Evolutionary conservation across 345 rosid species (phyloP).

Genomic region (Brassica carinata): DNA sequence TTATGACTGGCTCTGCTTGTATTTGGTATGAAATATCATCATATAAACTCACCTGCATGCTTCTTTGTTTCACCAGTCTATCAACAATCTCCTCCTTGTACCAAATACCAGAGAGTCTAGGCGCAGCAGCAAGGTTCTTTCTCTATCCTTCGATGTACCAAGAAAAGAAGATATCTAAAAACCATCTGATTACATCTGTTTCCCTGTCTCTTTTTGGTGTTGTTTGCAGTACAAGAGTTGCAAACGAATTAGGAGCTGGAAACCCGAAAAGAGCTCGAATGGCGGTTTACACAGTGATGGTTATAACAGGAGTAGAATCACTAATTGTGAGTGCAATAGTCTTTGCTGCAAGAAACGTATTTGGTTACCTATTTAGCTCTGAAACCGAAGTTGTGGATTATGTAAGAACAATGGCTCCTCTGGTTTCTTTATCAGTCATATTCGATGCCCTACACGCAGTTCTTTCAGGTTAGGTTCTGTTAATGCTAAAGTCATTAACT

Average conservation of each 20-base stretch:
- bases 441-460: constrained; percentile 42
- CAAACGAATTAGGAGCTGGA: constrained; percentile 46
- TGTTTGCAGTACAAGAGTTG: constrained; percentile 69
- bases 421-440: constrained; percentile 36
- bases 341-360: constrained; percentile 37
- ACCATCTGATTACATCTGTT: not conserved
- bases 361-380: constrained; percentile 43
- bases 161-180: not conserved
- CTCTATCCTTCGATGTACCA: not conserved
- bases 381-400: constrained; percentile 40
- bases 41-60: constrained; percentile 6
- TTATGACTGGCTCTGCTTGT: not conserved
- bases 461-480: constrained; percentile 27
- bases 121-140: constrained; percentile 68
- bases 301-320: constrained; percentile 33
- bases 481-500: not conserved
- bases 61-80: constrained; percentile 46
- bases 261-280: constrained; percentile 35
- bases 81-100: constrained; percentile 55
- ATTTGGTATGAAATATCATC: not conserved
- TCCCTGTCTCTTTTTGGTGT: not conserved
- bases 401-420: constrained; percentile 38
- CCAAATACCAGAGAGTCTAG: constrained; percentile 58
- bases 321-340: constrained; percentile 28
- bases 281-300: constrained; percentile 36